Evolutionary conservation across 2,329 filamentous ascomycete species (phyloP).

Genomic region (Reticulascus tulasneorum): DNA sequence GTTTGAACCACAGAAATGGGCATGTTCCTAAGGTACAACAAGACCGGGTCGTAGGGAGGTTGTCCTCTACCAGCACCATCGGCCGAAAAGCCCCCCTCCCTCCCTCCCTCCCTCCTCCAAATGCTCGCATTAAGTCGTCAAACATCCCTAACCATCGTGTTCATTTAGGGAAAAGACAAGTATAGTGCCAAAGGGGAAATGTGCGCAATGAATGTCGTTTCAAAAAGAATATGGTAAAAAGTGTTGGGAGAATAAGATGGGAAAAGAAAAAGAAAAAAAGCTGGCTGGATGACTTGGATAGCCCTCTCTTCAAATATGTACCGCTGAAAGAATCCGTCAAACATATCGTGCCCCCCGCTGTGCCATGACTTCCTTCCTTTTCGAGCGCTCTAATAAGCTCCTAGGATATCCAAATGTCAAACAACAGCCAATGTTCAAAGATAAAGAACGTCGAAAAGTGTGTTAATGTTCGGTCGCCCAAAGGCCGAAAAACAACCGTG

Average conservation of each 20-base stretch:
- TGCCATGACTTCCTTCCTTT: not conserved
- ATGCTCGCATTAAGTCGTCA: conserved; percentile 7
- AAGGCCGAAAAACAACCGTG: not conserved
- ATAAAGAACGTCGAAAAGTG: not conserved
- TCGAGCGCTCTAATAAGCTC: not conserved
- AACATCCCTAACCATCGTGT: no score
- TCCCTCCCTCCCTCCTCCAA: not conserved
- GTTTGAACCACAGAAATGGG: no score
- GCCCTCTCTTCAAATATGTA: not conserved
- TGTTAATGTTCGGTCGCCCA: no score
- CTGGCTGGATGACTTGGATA: not conserved
- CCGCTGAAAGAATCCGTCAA: no score
- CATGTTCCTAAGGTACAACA: conserved; percentile 11
- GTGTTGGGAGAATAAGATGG: conserved; percentile 6
- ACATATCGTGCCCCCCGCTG: no score
- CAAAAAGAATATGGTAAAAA: conserved; percentile 10
- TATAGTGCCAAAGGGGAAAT: no score
- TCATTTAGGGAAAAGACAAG: no score
- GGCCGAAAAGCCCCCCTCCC: no score
- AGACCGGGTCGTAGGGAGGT: conserved; percentile 1
- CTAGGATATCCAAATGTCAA: no score
- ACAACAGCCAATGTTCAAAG: no score
- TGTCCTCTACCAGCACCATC: conserved; percentile 5
- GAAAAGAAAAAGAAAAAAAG: conserved; percentile 1
- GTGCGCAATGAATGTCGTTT: no score